Conservation (phyloP, 2,329 filamentous ascomycete species). For the Blastomyces silverae region DNA sequence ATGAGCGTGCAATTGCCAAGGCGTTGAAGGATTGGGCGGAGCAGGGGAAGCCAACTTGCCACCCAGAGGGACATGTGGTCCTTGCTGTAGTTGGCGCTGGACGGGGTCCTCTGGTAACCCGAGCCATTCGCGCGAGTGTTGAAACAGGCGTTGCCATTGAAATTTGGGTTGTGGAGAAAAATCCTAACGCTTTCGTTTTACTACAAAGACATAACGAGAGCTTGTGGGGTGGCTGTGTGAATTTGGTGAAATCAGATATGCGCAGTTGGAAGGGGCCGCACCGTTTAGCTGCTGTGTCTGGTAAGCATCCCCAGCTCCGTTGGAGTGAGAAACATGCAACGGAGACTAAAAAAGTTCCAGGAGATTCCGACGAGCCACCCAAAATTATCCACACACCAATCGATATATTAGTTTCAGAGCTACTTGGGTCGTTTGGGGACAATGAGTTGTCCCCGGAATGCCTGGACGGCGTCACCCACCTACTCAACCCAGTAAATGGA, state of each 20-base stretch:
- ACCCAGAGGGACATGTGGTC: constrained; percentile 63
- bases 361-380: constrained; percentile 20
- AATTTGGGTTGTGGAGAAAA: constrained; percentile 94
- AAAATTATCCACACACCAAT: constrained; percentile 42
- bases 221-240: constrained; percentile 74
- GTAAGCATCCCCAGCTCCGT: not conserved
- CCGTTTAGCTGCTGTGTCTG: constrained; percentile 15
- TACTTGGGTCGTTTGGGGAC: constrained; percentile 87
- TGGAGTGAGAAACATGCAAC: constrained; percentile 31
- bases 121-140: constrained; percentile 73
- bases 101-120: constrained; percentile 82
- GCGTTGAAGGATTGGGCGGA: constrained; percentile 73
- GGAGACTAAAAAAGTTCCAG: constrained; percentile 36
- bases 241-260: constrained; percentile 94
- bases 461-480: constrained; percentile 87
- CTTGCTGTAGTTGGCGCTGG: constrained; percentile 91
- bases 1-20: constrained; percentile 74
- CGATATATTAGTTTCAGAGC: constrained; percentile 89
- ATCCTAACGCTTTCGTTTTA: constrained; percentile 93
- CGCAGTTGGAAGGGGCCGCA: constrained; percentile 82
- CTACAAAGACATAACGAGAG: constrained; percentile 77
- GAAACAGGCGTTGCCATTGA: constrained; percentile 70
- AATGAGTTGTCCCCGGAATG: constrained; percentile 97
- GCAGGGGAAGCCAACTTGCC: constrained; percentile 66
- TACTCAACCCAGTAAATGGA: constrained; percentile 70